Evolutionary conservation across 192 early-diverging fungal genomes (phyloP).

Genomic region (Radiomyces spectabilis): DNA sequence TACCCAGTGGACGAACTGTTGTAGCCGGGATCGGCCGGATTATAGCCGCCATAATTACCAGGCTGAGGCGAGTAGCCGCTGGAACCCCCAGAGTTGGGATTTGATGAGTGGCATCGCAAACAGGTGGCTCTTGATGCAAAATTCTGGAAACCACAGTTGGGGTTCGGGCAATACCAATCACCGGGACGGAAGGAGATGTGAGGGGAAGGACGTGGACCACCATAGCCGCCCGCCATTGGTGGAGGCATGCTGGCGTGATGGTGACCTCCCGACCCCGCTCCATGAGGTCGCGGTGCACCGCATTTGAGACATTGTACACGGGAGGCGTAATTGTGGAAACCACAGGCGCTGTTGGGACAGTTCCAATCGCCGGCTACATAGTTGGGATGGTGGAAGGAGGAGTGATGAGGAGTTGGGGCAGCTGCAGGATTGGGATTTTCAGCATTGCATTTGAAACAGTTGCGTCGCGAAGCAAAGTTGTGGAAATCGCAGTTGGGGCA

Average conservation of each 20-base stretch:
- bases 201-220: conserved; percentile 10
- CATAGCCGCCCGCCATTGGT: conserved; percentile 15
- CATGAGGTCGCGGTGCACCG: conserved; percentile 32
- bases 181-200: conserved; percentile 48
- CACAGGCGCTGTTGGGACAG: conserved; percentile 48
- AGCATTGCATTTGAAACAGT: conserved; percentile 62
- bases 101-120: conserved; percentile 50
- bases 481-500: conserved; percentile 62
- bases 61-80: not conserved
- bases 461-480: conserved; percentile 59
- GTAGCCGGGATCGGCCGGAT: conserved; percentile 4
- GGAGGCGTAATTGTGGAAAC: conserved; percentile 59
- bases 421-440: conserved; percentile 31
- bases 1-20: too few species aligned
- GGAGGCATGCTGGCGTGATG: conserved; percentile 16
- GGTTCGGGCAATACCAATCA: conserved; percentile 70
- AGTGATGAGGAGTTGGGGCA: not conserved
- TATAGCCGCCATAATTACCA: conserved; percentile 14
- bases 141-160: conserved; percentile 64
- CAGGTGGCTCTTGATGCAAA: conserved; percentile 66
- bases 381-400: conserved; percentile 18
- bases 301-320: conserved; percentile 51
- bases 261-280: conserved; percentile 14
- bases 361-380: conserved; percentile 59
- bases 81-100: conserved; percentile 11